Evolutionary conservation across 768 basidiomycete genomes (phyloP).

Genomic region (Mycena floridula): DNA sequence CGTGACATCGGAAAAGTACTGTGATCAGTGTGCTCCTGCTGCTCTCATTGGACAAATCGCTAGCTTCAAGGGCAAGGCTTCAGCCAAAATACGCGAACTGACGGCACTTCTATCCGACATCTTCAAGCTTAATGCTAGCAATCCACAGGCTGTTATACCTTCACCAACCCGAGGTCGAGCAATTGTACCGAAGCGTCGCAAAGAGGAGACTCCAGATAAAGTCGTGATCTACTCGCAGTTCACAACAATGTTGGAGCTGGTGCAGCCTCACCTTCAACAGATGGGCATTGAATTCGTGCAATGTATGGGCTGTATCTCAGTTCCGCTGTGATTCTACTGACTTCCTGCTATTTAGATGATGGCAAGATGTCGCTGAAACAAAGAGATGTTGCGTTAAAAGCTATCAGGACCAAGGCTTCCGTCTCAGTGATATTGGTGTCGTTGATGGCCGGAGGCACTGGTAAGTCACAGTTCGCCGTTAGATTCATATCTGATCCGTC

Average conservation of each 20-base stretch:
- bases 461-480: background rate
- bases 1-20: no score
- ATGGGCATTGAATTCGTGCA: background rate
- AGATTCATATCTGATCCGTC: background rate
- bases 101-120: no score
- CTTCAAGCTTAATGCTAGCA: no score
- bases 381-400: background rate
- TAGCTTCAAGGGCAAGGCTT: no score
- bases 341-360: constrained; percentile 1
- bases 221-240: constrained; percentile 3
- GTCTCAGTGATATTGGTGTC: constrained; percentile 3
- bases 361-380: constrained; percentile 2
- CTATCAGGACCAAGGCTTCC: background rate
- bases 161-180: no score
- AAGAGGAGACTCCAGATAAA: background rate
- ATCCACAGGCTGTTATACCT: no score
- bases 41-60: no score
- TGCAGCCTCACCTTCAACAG: background rate
- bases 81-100: no score
- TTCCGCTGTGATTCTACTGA: background rate
- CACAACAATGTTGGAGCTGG: constrained; percentile 3
- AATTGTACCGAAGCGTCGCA: constrained; percentile 1
- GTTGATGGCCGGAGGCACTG: constrained; percentile 4
- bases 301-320: background rate
- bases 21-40: no score